phyloP scores from a whole-genome alignment of 164 flowering plant genomes.

The Buxus sempervirens region DNA sequence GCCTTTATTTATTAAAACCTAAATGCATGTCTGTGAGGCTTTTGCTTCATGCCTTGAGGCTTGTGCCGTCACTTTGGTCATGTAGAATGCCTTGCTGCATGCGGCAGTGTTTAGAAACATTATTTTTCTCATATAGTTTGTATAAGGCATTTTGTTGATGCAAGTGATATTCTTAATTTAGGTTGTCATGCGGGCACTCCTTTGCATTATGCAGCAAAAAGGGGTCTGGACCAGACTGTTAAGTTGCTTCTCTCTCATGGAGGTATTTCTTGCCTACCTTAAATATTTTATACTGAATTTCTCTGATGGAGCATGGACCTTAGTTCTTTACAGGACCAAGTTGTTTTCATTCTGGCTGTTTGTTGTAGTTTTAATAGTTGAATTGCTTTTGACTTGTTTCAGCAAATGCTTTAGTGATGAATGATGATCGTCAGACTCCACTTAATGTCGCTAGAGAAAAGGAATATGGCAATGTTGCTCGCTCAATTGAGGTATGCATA shows the following conservation, averaged over 20 bases:
- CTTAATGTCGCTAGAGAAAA: conserved; percentile 82
- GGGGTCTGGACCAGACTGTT: conserved; percentile 69
- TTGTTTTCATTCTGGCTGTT: neutral
- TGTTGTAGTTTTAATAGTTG: neutral
- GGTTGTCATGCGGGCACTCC: conserved; percentile 90
- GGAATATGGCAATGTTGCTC: conserved; percentile 66
- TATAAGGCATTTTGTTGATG: too few species aligned
- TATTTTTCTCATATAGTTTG: too few species aligned
- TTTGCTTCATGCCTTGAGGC: too few species aligned
- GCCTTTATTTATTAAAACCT: too few species aligned
- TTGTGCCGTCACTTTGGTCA: conserved; percentile 16
- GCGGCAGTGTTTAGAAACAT: conserved; percentile 53
- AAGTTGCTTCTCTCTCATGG: conserved; percentile 78
- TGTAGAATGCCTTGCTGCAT: conserved; percentile 71
- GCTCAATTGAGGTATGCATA: conserved; percentile 78
- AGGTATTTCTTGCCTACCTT: conserved; percentile 36
- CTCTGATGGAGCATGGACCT: neutral
- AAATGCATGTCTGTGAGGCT: too few species aligned
- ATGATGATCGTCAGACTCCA: conserved; percentile 83
- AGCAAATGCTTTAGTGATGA: conserved; percentile 79
- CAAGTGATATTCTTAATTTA: too few species aligned
- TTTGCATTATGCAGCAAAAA: conserved; percentile 92
- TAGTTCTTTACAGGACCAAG: neutral
- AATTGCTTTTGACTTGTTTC: conserved; percentile 27
- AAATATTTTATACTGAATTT: neutral